phyloP scores from a whole-genome alignment of 805 yeast species.

The Zygosaccharomyces siamensis region DNA sequence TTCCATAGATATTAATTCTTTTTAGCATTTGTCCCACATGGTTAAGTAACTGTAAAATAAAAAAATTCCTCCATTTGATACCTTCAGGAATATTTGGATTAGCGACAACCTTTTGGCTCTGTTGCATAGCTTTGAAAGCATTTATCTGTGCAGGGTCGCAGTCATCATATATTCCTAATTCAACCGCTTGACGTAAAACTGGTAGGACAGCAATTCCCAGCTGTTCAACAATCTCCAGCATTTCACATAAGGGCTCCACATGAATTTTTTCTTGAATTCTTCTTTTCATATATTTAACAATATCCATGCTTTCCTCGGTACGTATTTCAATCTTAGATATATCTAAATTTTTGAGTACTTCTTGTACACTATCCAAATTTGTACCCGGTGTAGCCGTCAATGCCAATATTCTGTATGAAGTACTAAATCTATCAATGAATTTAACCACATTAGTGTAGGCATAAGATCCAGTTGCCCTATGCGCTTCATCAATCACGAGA shows the following conservation, averaged over 20 bases:
- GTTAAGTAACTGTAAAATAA: constrained; percentile 55
- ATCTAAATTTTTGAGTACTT: constrained; percentile 63
- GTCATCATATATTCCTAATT: constrained; percentile 55
- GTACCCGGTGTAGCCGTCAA: constrained; percentile 96
- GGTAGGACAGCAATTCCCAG: constrained; percentile 67
- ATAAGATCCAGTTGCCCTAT: constrained; percentile 84
- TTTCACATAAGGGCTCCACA: constrained; percentile 51
- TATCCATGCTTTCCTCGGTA: constrained; percentile 79
- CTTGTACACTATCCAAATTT: constrained; percentile 81
- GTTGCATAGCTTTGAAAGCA: constrained; percentile 66
- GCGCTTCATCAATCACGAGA: constrained; percentile 92
- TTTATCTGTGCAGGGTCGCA: constrained; percentile 65
- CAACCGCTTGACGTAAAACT: constrained; percentile 56
- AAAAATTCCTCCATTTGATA: constrained; percentile 65
- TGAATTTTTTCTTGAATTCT: constrained; percentile 57
- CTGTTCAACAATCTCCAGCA: constrained; percentile 49
- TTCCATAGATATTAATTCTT: constrained; percentile 75
- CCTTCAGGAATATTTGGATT: constrained; percentile 61
- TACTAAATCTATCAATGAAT: constrained; percentile 55
- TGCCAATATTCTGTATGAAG: constrained; percentile 72
- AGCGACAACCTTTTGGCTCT: constrained; percentile 51
- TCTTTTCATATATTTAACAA: constrained; percentile 68
- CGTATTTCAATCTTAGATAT: constrained; percentile 80
- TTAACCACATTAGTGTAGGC: constrained; percentile 82
- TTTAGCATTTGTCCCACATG: constrained; percentile 68